A percentile compares a stretch with the other conserved stretches of the same genome.
Evolutionary conservation across 2,329 filamentous ascomycete species (phyloP).

Genomic region (Fusarium siculi): DNA sequence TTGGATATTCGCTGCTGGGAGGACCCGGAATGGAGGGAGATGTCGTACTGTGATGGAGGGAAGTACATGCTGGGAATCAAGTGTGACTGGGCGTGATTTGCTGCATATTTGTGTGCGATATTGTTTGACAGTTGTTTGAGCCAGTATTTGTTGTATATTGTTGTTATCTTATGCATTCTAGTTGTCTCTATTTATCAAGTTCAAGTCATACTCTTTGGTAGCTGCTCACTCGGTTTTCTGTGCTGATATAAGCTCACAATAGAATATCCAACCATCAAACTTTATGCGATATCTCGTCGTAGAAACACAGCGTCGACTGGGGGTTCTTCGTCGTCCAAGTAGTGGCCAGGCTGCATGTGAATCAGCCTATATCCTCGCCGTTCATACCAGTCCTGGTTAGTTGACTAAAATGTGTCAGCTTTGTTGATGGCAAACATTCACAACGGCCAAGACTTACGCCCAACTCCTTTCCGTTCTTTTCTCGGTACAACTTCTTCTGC

Average conservation of each 20-base stretch:
- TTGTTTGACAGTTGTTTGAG: not conserved
- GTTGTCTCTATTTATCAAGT: not conserved
- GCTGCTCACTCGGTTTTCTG: not conserved
- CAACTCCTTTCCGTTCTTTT: not conserved
- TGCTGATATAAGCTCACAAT: not conserved
- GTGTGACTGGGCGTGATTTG: not conserved
- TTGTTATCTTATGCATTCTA: rapidly evolving
- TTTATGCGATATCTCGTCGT: slow-evolving; percentile 9
- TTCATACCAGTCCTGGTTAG: slow-evolving; percentile 47
- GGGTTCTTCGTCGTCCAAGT: not conserved
- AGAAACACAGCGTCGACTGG: slow-evolving; percentile 17
- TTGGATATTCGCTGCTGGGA: not conserved
- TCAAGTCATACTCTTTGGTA: not conserved
- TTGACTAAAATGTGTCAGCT: slow-evolving; percentile 19
- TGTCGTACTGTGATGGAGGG: not conserved
- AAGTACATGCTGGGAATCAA: not conserved
- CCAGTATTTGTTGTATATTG: too few relatives aligned
- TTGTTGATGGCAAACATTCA: rapidly evolving
- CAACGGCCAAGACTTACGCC: not conserved
- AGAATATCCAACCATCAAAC: not conserved
- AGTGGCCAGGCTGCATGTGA: slow-evolving; percentile 13
- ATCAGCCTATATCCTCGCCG: slow-evolving; percentile 43
- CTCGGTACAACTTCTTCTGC: slow-evolving; percentile 2
- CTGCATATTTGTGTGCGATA: too few relatives aligned
- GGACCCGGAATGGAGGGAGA: not conserved